These are phyloP conservation scores for Gossypium raimondii DNA, from an alignment of 345 rosid species.

Conservation along the genomic window DNA sequence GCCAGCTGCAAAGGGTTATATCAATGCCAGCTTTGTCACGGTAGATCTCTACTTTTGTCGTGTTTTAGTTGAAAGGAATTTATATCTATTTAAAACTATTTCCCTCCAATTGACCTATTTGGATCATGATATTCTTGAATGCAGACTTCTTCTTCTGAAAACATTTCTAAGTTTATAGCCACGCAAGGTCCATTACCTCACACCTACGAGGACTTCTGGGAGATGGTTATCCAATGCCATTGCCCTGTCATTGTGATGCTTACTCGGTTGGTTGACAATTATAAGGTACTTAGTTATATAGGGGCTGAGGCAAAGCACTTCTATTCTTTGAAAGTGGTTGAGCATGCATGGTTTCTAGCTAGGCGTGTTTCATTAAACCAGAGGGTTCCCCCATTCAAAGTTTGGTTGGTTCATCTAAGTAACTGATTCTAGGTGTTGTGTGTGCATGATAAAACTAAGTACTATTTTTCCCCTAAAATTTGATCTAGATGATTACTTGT, in stretches of 20 bases:
- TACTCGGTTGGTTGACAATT: conserved; percentile 71
- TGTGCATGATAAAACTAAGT: neutral
- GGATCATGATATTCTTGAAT: conserved; percentile 15
- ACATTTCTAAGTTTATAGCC: conserved; percentile 71
- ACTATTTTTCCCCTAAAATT: neutral
- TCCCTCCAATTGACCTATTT: neutral
- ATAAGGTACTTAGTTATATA: conserved; percentile 37
- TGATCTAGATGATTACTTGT: neutral
- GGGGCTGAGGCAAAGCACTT: conserved; percentile 10
- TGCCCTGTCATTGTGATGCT: conserved; percentile 88
- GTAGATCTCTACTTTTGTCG: conserved; percentile 28
- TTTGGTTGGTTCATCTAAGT: neutral
- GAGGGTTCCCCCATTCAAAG: neutral
- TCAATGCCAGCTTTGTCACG: conserved; percentile 78
- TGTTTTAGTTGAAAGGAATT: neutral
- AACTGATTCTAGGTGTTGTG: neutral
- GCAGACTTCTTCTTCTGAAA: conserved; percentile 64
- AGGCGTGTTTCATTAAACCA: neutral
- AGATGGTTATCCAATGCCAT: conserved; percentile 73
- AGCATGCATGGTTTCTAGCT: neutral
- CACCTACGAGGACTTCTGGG: conserved; percentile 93
- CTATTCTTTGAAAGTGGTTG: conserved; percentile 7
- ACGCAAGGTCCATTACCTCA: conserved; percentile 81
- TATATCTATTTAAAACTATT: neutral
- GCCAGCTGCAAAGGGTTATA: conserved; percentile 63